Evolutionary conservation across 2,329 filamentous ascomycete genomes (phyloP).

Genomic region (Raffaelea albimanens): DNA sequence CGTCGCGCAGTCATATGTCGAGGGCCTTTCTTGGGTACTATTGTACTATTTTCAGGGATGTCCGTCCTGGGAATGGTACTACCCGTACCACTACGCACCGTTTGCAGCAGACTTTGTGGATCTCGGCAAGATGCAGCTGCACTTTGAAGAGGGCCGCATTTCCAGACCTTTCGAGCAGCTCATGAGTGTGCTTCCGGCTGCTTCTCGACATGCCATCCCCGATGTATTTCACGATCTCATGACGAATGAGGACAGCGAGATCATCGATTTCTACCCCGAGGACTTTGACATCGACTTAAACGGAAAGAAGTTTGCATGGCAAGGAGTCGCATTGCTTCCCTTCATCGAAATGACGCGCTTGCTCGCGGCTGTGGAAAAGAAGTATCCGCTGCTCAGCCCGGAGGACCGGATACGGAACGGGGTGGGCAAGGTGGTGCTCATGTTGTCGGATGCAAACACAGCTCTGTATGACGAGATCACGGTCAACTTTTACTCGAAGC

Average conservation of each 20-base stretch:
- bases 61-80: conserved; percentile 98
- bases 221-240: conserved; percentile 84
- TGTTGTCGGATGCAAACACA: conserved; percentile 75
- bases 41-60: conserved; percentile 98
- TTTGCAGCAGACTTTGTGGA: conserved; percentile 93
- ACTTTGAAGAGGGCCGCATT: conserved; percentile 74
- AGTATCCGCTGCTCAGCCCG: conserved; percentile 68
- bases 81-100: conserved; percentile 95
- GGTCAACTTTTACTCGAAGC: conserved; percentile 85
- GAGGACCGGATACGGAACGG: conserved; percentile 74
- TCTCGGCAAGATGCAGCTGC: conserved; percentile 66
- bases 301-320: conserved; percentile 98
- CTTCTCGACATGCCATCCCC: conserved; percentile 84
- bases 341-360: conserved; percentile 92
- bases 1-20: conserved; percentile 84
- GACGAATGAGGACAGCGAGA: conserved; percentile 77
- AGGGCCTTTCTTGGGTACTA: conserved; percentile 91
- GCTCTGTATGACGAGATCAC: conserved; percentile 75
- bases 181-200: conserved; percentile 94
- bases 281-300: conserved; percentile 92
- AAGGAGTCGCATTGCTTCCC: conserved; percentile 83
- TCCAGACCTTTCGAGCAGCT: conserved; percentile 94
- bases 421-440: conserved; percentile 68
- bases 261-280: conserved; percentile 95
- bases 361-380: conserved; percentile 69